phyloP scores from a whole-genome alignment of 1,284 basidiomycete genomes.

The Coniferiporia weirii region DNA sequence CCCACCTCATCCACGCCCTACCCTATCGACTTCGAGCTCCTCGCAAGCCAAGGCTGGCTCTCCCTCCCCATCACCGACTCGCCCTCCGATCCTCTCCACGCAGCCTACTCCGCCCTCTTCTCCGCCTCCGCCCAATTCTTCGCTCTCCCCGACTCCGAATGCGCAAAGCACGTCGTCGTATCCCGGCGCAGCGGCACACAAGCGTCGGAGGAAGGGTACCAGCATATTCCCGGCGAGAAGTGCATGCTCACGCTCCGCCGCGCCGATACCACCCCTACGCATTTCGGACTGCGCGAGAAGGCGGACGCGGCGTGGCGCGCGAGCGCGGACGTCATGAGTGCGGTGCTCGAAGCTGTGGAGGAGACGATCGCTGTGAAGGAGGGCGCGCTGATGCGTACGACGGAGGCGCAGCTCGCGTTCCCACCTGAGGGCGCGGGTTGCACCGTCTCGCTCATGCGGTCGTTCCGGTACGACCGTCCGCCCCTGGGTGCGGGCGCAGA shows the following conservation, averaged over 20 bases:
- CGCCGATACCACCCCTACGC: conserved; percentile 15
- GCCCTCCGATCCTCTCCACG: conserved; percentile 17
- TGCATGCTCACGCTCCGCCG: conserved; percentile 27
- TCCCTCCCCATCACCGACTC: conserved; percentile 6
- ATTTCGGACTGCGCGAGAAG: conserved; percentile 13
- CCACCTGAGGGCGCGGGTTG: conserved; percentile 17
- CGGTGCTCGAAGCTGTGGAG: conserved; percentile 22
- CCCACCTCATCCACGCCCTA: not conserved
- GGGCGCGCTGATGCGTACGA: conserved; percentile 21
- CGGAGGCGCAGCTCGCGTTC: conserved; percentile 21
- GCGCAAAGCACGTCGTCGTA: conserved; percentile 14
- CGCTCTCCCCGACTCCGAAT: conserved; percentile 19
- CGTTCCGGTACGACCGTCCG: conserved; percentile 27
- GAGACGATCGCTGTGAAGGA: conserved; percentile 23
- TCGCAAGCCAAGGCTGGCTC: conserved; percentile 14
- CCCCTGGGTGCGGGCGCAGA: too few relatives aligned
- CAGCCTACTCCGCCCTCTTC: conserved; percentile 21
- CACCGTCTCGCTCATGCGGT: conserved; percentile 25
- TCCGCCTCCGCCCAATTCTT: conserved; percentile 25
- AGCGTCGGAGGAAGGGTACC: conserved; percentile 29
- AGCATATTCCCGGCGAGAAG: conserved; percentile 27
- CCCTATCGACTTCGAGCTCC: conserved; percentile 15
- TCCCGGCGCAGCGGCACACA: conserved; percentile 19
- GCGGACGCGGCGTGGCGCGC: conserved; percentile 23
- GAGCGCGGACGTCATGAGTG: conserved; percentile 24